A percentile compares a stretch with the other conserved stretches of the same genome.
Conservation (phyloP, 2,329 filamentous ascomycete species). For the Dactylellina sp. region DNA sequence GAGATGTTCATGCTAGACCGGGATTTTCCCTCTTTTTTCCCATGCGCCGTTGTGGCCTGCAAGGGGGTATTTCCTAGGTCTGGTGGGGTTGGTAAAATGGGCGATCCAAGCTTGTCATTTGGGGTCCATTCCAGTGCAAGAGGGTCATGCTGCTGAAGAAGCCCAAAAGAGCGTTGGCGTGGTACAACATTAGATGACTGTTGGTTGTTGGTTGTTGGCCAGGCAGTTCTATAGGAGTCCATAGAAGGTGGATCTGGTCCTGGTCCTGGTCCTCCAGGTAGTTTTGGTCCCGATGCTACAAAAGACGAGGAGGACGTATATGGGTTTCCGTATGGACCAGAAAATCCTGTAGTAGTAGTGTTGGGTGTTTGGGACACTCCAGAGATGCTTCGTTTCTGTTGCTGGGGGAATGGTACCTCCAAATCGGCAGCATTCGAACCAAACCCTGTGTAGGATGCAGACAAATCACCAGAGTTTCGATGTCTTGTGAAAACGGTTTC, state of each 20-base stretch:
- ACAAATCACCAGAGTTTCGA: constrained; percentile 54
- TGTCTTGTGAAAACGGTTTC: constrained; percentile 42
- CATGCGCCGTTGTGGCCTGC: constrained; percentile 15
- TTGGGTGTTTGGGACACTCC: constrained; percentile 13
- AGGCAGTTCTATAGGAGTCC: constrained; percentile 37
- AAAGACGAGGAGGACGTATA: constrained; percentile 18
- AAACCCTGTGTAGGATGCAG: constrained; percentile 53
- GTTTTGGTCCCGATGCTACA: constrained; percentile 24
- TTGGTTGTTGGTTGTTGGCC: constrained; percentile 15
- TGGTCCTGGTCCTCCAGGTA: constrained; percentile 25
- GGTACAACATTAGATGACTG: constrained; percentile 17
- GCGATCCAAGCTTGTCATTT: constrained; percentile 46
- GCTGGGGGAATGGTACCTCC: constrained; percentile 48
- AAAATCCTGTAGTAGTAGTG: constrained; percentile 11
- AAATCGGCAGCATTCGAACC: constrained; percentile 48
- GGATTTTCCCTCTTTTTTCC: constrained; percentile 48
- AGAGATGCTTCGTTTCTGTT: constrained; percentile 22
- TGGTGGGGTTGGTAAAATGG: constrained; percentile 33
- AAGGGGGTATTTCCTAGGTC: constrained; percentile 30
- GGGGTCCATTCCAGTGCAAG: constrained; percentile 36
- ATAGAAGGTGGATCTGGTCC: constrained; percentile 26
- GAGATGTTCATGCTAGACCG: constrained; percentile 39
- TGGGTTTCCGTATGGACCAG: constrained; percentile 32
- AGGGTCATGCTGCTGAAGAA: constrained; percentile 23
- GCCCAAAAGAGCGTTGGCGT: constrained; percentile 38